Base-by-base conservation (phyloP, 1,139 yeast genomes). In the Pneumocystis oryctolagi region DNA sequence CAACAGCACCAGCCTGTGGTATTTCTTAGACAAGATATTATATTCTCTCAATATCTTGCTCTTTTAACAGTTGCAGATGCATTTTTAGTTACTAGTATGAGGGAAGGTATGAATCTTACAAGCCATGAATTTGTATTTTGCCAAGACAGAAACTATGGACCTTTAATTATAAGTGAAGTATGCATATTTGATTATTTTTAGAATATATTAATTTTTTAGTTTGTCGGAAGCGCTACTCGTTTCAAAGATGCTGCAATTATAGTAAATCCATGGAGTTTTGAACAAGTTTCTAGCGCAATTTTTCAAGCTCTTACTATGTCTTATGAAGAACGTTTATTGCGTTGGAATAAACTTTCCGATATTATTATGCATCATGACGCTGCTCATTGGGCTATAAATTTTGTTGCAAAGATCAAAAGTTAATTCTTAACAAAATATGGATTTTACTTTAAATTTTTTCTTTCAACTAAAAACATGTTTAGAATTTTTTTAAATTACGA, bases 61-160 rank as follows among this genome's bases (percentile, higher is more conserved):
- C 76, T 92, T 64, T 81, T 87, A 63, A 78, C 84, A 59, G 97
- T 89, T 72, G 96, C 97, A 0, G 95, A 87, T 68, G 79, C 83
- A 1, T 92, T 92, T 72, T 84, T 87, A 42, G 96, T 92, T 2
- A 84, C 95, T 3, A 86, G 96, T 0, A 81, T 92, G 79, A 83
- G 98, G 71, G 99, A 94, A 73, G 98, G 98, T 25, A 87, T 92
- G 87, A 92, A 92, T 71, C 78, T 92, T 71, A 89, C 98, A 0
- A 89, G 97, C 70, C 98, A 94, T 71, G 98, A 92, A 73, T 94
- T 86, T 72, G 82, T 89, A 53, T 85, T 84, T 64, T 89, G 96
- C 32, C 82, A 95, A 3, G 62, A 62, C 31, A 77, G 79, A 35
- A 63, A 65, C 16, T 83, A 86, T 67, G 86, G 96, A 0, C 96